phyloP scores from a whole-genome alignment of 2,329 filamentous ascomycete species.

The Chalaropsis thielavioides region DNA sequence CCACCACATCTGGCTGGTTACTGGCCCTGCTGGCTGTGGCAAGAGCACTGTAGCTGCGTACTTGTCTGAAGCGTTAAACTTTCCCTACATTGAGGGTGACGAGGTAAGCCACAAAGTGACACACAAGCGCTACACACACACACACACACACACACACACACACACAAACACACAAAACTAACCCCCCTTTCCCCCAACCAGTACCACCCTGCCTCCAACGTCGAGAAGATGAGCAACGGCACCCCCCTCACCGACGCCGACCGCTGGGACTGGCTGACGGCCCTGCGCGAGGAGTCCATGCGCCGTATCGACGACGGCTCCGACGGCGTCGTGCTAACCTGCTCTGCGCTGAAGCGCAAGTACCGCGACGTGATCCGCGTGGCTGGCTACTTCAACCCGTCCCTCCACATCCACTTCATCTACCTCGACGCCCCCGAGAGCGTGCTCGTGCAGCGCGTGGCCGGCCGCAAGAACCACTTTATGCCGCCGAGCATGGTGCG shows the following conservation, averaged over 20 bases:
- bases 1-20: slow-evolving; percentile 69
- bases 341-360: slow-evolving; percentile 90
- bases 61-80: slow-evolving; percentile 44
- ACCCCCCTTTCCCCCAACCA: slow-evolving; percentile 23
- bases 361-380: slow-evolving; percentile 86
- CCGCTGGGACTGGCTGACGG: slow-evolving; percentile 92
- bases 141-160: background rate
- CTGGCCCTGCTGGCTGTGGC: slow-evolving; percentile 63
- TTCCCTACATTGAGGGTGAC: slow-evolving; percentile 66
- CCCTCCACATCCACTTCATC: slow-evolving; percentile 77
- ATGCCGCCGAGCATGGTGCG: slow-evolving; percentile 95
- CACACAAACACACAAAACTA: slow-evolving; percentile 22
- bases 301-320: slow-evolving; percentile 40
- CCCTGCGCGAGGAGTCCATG: slow-evolving; percentile 54
- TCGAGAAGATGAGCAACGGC: slow-evolving; percentile 79
- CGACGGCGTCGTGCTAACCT: slow-evolving; percentile 79
- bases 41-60: slow-evolving; percentile 61
- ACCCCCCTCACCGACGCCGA: slow-evolving; percentile 81
- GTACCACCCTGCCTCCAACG: slow-evolving; percentile 66
- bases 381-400: slow-evolving; percentile 58
- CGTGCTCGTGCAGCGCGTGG: slow-evolving; percentile 61
- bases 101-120: slow-evolving; percentile 38
- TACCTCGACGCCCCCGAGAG: slow-evolving; percentile 71
- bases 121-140: background rate
- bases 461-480: slow-evolving; percentile 66